These are phyloP conservation scores for Bidens hawaiensis DNA, from an alignment of 140 eudicot species.

Conservation along the genomic window DNA sequence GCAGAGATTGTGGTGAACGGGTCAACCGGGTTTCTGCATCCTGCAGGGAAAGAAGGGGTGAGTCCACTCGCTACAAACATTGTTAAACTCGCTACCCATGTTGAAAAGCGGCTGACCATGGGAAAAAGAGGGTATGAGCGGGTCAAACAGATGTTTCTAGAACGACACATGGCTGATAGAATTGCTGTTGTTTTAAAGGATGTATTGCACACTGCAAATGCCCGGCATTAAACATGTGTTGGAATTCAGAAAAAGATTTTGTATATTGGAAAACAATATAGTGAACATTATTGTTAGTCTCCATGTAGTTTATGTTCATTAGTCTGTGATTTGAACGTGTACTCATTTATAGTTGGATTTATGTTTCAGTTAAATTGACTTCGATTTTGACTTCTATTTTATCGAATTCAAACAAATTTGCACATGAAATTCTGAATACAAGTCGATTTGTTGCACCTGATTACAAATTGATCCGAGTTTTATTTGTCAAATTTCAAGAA, in stretches of 20 bases:
- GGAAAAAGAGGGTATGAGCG: conserved; percentile 76
- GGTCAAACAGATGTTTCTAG: conserved; percentile 75
- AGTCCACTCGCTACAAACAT: conserved; percentile 69
- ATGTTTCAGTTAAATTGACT: conserved; percentile 5
- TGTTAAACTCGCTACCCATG: conserved; percentile 64
- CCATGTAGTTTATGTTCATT: not conserved
- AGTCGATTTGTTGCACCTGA: no score
- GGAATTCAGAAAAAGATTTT: not conserved
- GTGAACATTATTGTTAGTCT: not conserved
- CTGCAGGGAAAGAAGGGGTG: conserved; percentile 85
- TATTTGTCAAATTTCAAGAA: no score
- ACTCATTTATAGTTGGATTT: conserved; percentile 2
- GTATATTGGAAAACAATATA: conserved; percentile 14
- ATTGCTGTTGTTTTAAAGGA: conserved; percentile 72
- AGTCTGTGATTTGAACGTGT: conserved; percentile 16
- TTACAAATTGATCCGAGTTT: no score
- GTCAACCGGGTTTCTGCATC: conserved; percentile 74
- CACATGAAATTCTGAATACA: no score
- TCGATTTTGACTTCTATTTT: not conserved
- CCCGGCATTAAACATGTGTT: no score
- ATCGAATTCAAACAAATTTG: not conserved
- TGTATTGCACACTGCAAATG: no score
- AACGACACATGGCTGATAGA: conserved; percentile 73
- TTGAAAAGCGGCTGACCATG: conserved; percentile 66
- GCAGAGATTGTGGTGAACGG: conserved; percentile 77